These are phyloP conservation scores for Eimeria necatrix DNA, from an alignment of 169 alveolate species.

Conservation along the genomic window DNA sequence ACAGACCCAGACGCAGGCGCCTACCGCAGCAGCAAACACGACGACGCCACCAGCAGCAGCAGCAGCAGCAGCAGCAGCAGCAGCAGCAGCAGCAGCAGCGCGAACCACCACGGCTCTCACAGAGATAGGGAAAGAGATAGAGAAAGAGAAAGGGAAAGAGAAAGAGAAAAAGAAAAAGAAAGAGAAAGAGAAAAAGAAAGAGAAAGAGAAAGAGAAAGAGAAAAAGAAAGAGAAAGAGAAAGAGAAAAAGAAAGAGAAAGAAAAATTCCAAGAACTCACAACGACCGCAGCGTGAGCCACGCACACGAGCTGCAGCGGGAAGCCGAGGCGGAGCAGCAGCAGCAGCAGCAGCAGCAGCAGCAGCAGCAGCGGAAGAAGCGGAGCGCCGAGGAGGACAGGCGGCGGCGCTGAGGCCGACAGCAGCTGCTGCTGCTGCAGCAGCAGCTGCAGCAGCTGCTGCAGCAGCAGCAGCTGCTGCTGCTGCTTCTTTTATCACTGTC, in stretches of 20 bases:
- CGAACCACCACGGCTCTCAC: no score
- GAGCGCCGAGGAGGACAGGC: not conserved
- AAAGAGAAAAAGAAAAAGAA: no score
- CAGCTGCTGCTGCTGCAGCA: no score
- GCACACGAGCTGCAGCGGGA: not conserved
- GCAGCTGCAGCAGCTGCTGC: no score
- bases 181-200: no score
- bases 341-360: no score
- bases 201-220: no score
- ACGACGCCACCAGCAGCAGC: constrained; percentile 42
- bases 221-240: not conserved
- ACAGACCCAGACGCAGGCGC: not conserved
- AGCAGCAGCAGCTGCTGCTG: no score
- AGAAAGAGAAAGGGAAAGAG: constrained; percentile 6
- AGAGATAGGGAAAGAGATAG: not conserved
- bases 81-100: constrained; percentile 25
- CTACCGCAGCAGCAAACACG: constrained; percentile 57
- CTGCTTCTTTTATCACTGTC: no score
- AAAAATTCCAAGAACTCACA: not conserved
- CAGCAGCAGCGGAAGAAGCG: not conserved
- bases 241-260: not conserved
- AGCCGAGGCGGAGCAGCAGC: not conserved
- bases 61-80: constrained; percentile 32
- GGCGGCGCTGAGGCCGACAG: no score
- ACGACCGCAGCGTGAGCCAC: constrained; percentile 5